These are phyloP conservation scores for Phytophthora gonapodyides DNA, from an alignment of 352 stramenopile species.

Conservation along the genomic window DNA sequence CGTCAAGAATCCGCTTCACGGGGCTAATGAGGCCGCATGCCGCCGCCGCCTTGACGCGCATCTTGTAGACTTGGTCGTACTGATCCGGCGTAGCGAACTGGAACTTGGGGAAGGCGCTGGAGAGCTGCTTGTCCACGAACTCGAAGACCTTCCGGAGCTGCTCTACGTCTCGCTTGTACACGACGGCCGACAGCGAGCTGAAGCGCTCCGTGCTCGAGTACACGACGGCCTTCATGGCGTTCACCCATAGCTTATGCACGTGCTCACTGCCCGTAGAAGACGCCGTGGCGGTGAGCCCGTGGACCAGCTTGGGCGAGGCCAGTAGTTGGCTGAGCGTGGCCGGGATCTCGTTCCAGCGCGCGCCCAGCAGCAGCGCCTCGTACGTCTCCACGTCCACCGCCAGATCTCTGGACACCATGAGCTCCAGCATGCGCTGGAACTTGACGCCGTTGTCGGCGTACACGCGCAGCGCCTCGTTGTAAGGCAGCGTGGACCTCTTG, in stretches of 20 bases:
- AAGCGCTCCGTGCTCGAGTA: constrained; percentile 70
- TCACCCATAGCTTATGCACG: constrained; percentile 56
- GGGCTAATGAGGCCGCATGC: constrained; percentile 49
- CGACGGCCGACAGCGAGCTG: constrained; percentile 43
- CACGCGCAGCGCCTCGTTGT: constrained; percentile 66
- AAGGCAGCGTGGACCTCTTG: constrained; percentile 42
- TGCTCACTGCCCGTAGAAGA: constrained; percentile 36
- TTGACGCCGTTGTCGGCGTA: constrained; percentile 59
- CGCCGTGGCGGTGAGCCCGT: constrained; percentile 28
- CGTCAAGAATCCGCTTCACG: constrained; percentile 59
- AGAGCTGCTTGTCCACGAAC: constrained; percentile 65
- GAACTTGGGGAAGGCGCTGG: constrained; percentile 58
- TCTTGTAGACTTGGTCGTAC: constrained; percentile 58
- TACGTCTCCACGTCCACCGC: constrained; percentile 63
- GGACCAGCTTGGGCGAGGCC: constrained; percentile 46
- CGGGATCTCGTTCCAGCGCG: constrained; percentile 70
- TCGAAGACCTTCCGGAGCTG: constrained; percentile 62
- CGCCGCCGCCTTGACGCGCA: constrained; percentile 67
- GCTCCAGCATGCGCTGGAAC: constrained; percentile 59
- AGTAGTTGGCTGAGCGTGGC: constrained; percentile 62
- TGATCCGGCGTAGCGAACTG: constrained; percentile 43
- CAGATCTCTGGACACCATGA: constrained; percentile 62
- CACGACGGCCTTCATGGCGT: constrained; percentile 61
- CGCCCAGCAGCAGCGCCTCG: constrained; percentile 58
- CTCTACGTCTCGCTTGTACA: constrained; percentile 45